Evolutionary conservation across 306 rosid species (phyloP).

Genomic region (Oemleria cerasiformis): DNA sequence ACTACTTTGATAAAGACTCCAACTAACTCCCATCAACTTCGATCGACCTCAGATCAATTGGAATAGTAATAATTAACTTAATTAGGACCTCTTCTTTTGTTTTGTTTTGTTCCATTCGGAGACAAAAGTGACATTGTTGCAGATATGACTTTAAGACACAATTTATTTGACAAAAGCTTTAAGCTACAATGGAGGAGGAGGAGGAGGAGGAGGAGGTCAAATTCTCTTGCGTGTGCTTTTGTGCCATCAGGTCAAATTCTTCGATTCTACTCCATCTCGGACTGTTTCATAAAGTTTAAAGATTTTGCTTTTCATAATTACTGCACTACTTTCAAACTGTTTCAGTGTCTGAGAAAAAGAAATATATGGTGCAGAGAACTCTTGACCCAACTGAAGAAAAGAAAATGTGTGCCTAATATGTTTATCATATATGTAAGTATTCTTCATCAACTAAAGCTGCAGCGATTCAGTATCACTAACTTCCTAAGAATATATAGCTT

Average conservation of each 20-base stretch:
- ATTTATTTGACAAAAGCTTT: constrained; percentile 21
- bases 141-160: not conserved
- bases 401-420: not conserved
- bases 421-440: too few relatives aligned
- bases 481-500: too few relatives aligned
- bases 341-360: not conserved
- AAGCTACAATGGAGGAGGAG: not conserved
- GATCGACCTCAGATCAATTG: constrained; percentile 13
- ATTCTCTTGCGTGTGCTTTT: constrained; percentile 29
- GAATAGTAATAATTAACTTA: constrained; percentile 2
- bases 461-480: too few relatives aligned
- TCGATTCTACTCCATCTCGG: constrained; percentile 39
- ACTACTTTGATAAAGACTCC: constrained; percentile 22
- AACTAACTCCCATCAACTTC: not conserved
- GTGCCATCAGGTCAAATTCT: constrained; percentile 41
- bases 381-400: constrained; percentile 1
- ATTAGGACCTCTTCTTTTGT: not conserved
- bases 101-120: constrained; percentile 9
- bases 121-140: constrained; percentile 8
- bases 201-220: not conserved
- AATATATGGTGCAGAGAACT: not conserved
- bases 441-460: too few relatives aligned
- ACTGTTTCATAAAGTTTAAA: constrained; percentile 20
- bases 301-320: constrained; percentile 13
- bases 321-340: constrained; percentile 2